phyloP scores from a whole-genome alignment of 805 yeast species.

The Kazachstania martiniae region DNA sequence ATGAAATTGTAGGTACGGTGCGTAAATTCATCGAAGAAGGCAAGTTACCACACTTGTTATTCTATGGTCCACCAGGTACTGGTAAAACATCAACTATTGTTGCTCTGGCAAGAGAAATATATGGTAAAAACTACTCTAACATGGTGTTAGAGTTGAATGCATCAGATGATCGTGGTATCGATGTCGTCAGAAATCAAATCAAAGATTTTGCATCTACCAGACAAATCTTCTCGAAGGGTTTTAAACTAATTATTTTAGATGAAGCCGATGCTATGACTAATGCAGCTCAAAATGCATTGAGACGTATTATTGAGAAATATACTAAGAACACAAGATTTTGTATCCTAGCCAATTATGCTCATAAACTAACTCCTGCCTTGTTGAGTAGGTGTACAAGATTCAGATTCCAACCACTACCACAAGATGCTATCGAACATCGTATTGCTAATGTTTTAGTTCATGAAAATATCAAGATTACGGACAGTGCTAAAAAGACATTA shows the following conservation, averaged over 20 bases:
- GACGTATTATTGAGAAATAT: conserved; percentile 78
- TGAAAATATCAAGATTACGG: conserved; percentile 51
- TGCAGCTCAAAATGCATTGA: conserved; percentile 73
- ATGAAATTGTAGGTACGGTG: conserved; percentile 74
- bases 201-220: conserved; percentile 92
- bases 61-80: conserved; percentile 94
- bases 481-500: conserved; percentile 55
- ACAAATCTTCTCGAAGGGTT: conserved; percentile 80
- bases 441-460: conserved; percentile 54
- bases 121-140: conserved; percentile 69
- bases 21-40: conserved; percentile 76
- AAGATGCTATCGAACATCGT: conserved; percentile 57
- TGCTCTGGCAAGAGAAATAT: conserved; percentile 79
- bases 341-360: conserved; percentile 90
- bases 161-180: conserved; percentile 94
- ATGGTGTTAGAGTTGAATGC: conserved; percentile 95
- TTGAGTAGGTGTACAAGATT: conserved; percentile 91
- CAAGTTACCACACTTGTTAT: conserved; percentile 78
- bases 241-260: conserved; percentile 84
- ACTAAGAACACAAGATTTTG: conserved; percentile 93
- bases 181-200: conserved; percentile 94
- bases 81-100: conserved; percentile 85
- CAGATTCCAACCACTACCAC: conserved; percentile 74
- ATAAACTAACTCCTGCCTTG: conserved; percentile 90
- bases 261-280: conserved; percentile 95